These are phyloP conservation scores for Rhodotorula sp. DNA, from an alignment of 1,284 basidiomycete genomes.

Conservation along the genomic window DNA sequence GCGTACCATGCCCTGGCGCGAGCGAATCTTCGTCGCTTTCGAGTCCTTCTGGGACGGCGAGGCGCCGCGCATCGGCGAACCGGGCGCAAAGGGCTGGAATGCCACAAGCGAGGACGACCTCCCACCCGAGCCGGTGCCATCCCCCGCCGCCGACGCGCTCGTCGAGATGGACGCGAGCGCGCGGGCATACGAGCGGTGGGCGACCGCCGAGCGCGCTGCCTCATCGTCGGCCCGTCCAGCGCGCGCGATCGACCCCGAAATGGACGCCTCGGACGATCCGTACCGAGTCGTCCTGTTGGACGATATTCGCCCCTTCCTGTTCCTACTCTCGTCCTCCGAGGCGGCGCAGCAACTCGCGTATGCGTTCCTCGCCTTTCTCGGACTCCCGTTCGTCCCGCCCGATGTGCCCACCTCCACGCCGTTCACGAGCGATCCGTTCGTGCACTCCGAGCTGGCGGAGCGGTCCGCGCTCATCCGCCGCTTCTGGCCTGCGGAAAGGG, in stretches of 20 bases:
- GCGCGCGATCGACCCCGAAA: constrained; percentile 59
- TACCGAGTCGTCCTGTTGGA: constrained; percentile 75
- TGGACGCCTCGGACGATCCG: constrained; percentile 67
- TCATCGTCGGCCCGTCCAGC: constrained; percentile 60
- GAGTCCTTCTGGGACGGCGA: constrained; percentile 59
- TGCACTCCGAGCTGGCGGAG: constrained; percentile 46
- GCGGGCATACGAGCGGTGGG: constrained; percentile 68
- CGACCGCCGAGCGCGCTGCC: constrained; percentile 60
- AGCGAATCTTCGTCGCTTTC: constrained; percentile 48
- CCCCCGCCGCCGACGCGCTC: constrained; percentile 51
- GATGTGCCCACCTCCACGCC: constrained; percentile 52
- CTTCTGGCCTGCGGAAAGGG: constrained; percentile 43
- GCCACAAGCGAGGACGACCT: constrained; percentile 29
- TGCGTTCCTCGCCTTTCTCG: constrained; percentile 74
- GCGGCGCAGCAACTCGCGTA: constrained; percentile 68
- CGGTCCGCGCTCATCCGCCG: constrained; percentile 40
- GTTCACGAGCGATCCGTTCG: constrained; percentile 52
- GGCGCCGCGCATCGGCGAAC: constrained; percentile 56
- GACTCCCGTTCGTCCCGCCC: constrained; percentile 60
- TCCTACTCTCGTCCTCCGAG: constrained; percentile 59
- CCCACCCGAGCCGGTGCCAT: not conserved
- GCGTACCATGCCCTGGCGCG: constrained; percentile 19
- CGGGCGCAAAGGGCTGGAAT: constrained; percentile 54
- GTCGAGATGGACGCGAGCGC: not conserved
- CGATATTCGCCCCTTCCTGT: constrained; percentile 72